Evolutionary conservation across 2,329 filamentous ascomycete genomes (phyloP), one percentile per base, ranked within the genome.

Genomic region (Nectriaceae sp.): DNA sequence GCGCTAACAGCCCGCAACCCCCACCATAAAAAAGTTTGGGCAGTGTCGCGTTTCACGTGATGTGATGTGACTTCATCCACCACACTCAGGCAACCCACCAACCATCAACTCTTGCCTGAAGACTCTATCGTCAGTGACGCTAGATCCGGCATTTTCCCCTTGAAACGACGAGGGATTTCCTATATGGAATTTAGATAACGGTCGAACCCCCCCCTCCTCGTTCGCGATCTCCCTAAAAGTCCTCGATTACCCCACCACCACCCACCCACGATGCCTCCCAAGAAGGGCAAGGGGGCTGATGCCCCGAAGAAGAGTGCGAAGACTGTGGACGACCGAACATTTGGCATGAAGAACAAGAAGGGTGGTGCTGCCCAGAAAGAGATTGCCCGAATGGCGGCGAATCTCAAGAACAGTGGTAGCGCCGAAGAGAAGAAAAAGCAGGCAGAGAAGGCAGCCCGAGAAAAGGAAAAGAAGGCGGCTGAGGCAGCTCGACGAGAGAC

Each of bases 291-390:
- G 58, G 73, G 63, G 47, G 73, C 64, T 46, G 75, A 64, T 46
- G 75, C 64, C 59, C 76, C 73, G 69, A 84, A 84, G 74, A 82
- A 81, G 74, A 69, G 75, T 47, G 67, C 75, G 61, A 90, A 90
- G 75, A 65, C 78, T 38, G 89, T 91, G 55, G 90, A 94, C 55
- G 94, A 99, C 78, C 94, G 93, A 76, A 96, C 94, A 41, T 99
- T 99, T 79, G 94, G 94, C 63, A 97, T 99, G 94, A 99, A 99
- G 77, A 99, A 99, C 69, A 99, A 99, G 79, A 99, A 97, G 80
- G 94, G 94, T 60, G 88, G 84, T 48, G 86, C 84, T 44, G 93
- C 91, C 46, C 90, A 97, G 75, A 96, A 86, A 73, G 84, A 92
- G 61, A 97, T 99, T 67, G 87, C 89, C 50, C 89, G 91, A 64